Base-by-base conservation (phyloP, 495 filamentous ascomycete species). In the Podospora australis region DNA sequence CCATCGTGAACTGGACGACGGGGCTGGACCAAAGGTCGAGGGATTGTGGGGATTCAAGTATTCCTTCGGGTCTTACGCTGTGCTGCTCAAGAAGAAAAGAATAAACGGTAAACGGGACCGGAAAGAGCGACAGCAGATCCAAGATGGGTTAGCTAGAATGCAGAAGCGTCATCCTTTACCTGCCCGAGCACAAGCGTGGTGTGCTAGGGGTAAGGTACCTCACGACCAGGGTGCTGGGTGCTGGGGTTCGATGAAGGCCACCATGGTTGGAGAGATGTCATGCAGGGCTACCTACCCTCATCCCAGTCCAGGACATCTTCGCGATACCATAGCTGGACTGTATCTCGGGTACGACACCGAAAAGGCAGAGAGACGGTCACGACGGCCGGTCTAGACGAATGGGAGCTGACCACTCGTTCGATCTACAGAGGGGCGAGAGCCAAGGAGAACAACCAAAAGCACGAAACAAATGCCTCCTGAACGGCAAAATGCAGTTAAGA, bases 21-120 rank as follows among this genome's bases (percentile, higher is more conserved):
- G 40, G n/a, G 23, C 8, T 9, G n/a, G 11, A 16, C 14, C 4
- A 16, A 16, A 24, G 14, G 20, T 43, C 6, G 50, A 43, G 50
- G 50, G 44, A 35, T 8, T 22, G 11, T 29, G 38, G 22, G 44
- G 39, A 44, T 44, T 48, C 44, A 53, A 53, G 44, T 53, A 53
- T 40, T 44, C 29, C 32, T n/a, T 9, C 11, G 21, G 3, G 17
- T 9, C 21, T 14, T 21, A 11, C 16, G 13, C 14, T n/a, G 21
- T 47, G n/a, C 19, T 10, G 4, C 16, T 19, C 36, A 39, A 17
- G n/a, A 16, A 28, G 40, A 25, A 28, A n/a, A n/a, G 7, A 30
- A 19, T 32, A 44, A 34, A 50, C 38, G 39, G 14, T n/a, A 17
- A 30, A 14, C 44, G 20, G 42, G 40, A 21, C 45, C 32, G 34